Conservation (phyloP, 345 rosid species). For the Pelargonium nanum region DNA sequence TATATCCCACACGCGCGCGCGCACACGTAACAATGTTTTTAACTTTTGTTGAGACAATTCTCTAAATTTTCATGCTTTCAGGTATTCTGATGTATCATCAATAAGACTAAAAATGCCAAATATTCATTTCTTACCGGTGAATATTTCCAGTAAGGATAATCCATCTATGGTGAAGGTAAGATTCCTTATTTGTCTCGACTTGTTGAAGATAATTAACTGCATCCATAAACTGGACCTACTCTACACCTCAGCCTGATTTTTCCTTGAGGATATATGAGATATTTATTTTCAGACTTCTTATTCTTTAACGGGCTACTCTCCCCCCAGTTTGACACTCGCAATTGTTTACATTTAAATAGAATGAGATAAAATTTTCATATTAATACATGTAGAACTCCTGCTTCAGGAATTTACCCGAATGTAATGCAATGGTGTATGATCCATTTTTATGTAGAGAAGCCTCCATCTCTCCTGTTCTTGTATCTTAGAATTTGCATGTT, state of each 20-base stretch:
- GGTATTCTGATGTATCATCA: conserved; percentile 61
- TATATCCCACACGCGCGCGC: background rate
- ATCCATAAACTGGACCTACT: background rate
- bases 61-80: conserved; percentile 21
- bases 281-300: no score
- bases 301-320: no score
- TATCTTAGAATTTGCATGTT: no score
- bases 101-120: conserved; percentile 81
- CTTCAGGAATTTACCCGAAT: no score
- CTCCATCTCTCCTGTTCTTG: no score
- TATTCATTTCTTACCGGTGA: conserved; percentile 81
- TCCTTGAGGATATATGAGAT: background rate
- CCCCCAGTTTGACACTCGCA: no score
- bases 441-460: no score
- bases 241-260: background rate
- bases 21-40: background rate
- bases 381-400: no score
- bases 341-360: no score
- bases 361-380: no score
- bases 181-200: background rate
- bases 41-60: background rate
- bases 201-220: background rate
- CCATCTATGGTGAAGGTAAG: conserved; percentile 68
- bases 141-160: conserved; percentile 59
- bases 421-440: no score